Conservation (phyloP, 106 monocot genomes). For the Amphibolis antarctica region DNA sequence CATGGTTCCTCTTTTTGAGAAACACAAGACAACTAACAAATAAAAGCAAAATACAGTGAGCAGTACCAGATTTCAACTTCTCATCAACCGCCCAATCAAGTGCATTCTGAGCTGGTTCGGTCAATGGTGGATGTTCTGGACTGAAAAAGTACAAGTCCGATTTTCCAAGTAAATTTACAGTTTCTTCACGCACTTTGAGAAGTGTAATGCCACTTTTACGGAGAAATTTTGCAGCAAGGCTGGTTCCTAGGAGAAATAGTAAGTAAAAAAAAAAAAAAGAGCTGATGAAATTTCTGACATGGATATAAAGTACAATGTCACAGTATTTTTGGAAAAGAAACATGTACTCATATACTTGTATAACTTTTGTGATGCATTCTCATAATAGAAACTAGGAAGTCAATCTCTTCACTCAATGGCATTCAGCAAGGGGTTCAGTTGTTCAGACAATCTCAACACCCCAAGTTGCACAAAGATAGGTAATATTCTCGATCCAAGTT, state of each 20-base stretch:
- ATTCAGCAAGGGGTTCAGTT: too few species aligned
- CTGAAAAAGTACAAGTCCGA: conserved; percentile 79
- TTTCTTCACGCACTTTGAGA: conserved; percentile 63
- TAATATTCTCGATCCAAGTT: too few species aligned
- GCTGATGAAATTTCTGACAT: background rate
- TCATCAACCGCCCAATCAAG: conserved; percentile 85
- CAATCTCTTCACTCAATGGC: too few species aligned
- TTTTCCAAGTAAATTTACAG: conserved; percentile 74
- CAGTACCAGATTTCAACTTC: conserved; percentile 72
- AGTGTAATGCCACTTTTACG: conserved; percentile 71
- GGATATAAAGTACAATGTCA: too few species aligned
- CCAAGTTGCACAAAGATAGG: too few species aligned
- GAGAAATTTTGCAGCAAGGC: conserved; percentile 71
- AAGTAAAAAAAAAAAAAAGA: background rate
- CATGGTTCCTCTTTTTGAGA: too few species aligned
- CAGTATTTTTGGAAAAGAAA: too few species aligned
- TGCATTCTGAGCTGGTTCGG: conserved; percentile 76
- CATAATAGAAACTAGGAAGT: too few species aligned
- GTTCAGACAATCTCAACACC: too few species aligned
- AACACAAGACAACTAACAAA: background rate
- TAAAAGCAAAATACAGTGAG: background rate
- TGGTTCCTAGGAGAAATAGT: conserved; percentile 48
- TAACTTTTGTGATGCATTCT: too few species aligned
- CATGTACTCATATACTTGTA: too few species aligned
- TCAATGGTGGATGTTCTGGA: conserved; percentile 67